Evolutionary conservation across 2,329 filamentous ascomycete genomes (phyloP).

Genomic region (Colletotrichum destructivum): DNA sequence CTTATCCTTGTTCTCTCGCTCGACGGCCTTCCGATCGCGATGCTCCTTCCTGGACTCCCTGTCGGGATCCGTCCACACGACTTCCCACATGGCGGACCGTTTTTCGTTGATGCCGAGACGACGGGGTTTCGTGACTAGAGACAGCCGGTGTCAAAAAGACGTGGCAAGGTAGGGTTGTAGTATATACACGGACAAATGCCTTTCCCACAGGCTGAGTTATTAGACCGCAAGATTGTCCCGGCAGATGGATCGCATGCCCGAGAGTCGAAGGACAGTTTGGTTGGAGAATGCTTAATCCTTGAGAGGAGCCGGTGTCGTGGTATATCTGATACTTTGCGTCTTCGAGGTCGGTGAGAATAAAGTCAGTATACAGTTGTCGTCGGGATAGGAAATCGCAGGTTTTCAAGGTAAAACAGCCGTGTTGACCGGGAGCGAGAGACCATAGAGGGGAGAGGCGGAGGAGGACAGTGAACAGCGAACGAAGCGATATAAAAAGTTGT

Average conservation of each 20-base stretch:
- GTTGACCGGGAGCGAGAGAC: constrained; percentile 11
- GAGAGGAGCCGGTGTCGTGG: not conserved
- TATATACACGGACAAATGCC: constrained; percentile 7
- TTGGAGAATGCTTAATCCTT: not conserved
- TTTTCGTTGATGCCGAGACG: not conserved
- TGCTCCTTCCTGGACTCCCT: constrained; percentile 68
- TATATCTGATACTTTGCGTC: constrained; percentile 11
- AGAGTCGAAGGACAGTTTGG: not conserved
- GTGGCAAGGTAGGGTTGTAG: constrained; percentile 9
- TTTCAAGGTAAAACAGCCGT: constrained; percentile 27
- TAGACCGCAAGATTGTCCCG: constrained; percentile 1
- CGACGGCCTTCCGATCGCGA: constrained; percentile 63
- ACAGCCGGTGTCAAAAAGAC: not conserved
- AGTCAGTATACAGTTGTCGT: constrained; percentile 31
- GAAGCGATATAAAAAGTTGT: constrained; percentile 22
- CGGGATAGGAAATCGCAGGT: constrained; percentile 23
- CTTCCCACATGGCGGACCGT: constrained; percentile 67
- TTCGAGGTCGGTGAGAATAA: constrained; percentile 27
- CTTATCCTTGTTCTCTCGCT: constrained; percentile 52
- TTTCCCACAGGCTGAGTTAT: not conserved
- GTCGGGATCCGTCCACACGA: constrained; percentile 71
- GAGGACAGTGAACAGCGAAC: constrained; percentile 18
- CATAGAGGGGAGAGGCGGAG: not conserved
- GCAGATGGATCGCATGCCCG: constrained; percentile 29
- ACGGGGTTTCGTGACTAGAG: not conserved